A percentile compares a stretch with the other conserved stretches of the same genome.
Evolutionary conservation across 176 grass and related monocot genomes (phyloP).

Genomic region (Hordeum vulgare): DNA sequence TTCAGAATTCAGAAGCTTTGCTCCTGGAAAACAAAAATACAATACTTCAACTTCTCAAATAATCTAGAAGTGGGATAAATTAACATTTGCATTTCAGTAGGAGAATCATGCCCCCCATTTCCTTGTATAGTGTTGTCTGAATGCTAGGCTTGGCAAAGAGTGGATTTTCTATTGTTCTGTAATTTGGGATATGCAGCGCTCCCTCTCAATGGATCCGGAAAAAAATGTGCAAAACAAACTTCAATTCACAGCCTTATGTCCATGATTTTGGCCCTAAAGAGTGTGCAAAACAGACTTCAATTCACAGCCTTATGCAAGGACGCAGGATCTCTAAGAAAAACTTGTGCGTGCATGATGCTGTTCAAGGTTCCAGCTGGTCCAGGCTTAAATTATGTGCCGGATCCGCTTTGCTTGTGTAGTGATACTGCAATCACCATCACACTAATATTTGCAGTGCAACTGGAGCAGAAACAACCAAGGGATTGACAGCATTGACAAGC

Average conservation of each 20-base stretch:
- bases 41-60: neutral
- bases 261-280: too few species aligned
- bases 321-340: neutral
- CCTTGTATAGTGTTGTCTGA: neutral
- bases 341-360: neutral
- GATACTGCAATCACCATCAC: neutral
- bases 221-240: neutral
- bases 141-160: neutral
- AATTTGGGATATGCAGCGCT: neutral
- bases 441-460: neutral
- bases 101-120: neutral
- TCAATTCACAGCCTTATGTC: too few species aligned
- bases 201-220: neutral
- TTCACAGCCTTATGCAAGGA: neutral
- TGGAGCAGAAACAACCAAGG: neutral
- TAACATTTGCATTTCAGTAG: slow-evolving; percentile 1
- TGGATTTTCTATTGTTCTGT: neutral
- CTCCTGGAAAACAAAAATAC: slow-evolving; percentile 2
- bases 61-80: neutral
- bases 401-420: neutral
- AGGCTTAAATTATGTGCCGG: neutral
- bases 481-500: neutral
- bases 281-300: neutral
- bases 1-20: slow-evolving; percentile 21
- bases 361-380: too few species aligned